Evolutionary conservation across 1,284 basidiomycete species (phyloP).

Genomic region (Tilletia walkeri): DNA sequence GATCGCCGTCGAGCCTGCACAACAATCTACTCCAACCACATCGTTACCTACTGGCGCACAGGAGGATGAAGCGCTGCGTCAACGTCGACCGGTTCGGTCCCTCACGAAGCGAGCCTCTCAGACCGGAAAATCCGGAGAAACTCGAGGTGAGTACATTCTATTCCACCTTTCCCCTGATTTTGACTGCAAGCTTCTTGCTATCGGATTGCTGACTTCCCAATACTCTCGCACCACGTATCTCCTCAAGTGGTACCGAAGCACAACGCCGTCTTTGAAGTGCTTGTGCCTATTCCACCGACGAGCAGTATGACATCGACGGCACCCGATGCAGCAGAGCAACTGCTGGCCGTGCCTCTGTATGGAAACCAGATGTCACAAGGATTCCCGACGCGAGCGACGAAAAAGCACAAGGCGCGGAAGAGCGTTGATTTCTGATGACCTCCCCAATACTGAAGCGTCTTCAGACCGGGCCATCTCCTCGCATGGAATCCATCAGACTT

Average conservation of each 20-base stretch:
- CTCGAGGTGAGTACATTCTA: background rate
- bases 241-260: constrained; percentile 14
- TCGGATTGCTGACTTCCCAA: too few species aligned
- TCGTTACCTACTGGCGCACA: background rate
- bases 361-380: constrained; percentile 5
- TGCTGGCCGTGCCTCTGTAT: background rate
- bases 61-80: background rate
- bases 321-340: background rate
- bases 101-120: background rate
- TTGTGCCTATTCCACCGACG: background rate
- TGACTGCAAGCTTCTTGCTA: too few species aligned
- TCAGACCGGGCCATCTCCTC: too few species aligned
- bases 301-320: background rate
- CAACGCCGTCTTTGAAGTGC: constrained; percentile 4
- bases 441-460: too few species aligned
- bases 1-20: background rate
- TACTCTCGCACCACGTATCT: background rate
- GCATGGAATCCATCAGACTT: too few species aligned
- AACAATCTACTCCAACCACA: background rate
- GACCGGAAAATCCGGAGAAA: background rate
- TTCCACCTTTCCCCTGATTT: too few species aligned
- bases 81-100: background rate
- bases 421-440: background rate
- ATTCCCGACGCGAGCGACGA: constrained; percentile 12
- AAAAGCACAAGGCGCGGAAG: constrained; percentile 9